Percentiles rank a stretch among this genome's conserved stretches.
Evolutionary conservation across 176 grass and related monocot species (phyloP).

Genomic region (Bothriochloa decipiens): DNA sequence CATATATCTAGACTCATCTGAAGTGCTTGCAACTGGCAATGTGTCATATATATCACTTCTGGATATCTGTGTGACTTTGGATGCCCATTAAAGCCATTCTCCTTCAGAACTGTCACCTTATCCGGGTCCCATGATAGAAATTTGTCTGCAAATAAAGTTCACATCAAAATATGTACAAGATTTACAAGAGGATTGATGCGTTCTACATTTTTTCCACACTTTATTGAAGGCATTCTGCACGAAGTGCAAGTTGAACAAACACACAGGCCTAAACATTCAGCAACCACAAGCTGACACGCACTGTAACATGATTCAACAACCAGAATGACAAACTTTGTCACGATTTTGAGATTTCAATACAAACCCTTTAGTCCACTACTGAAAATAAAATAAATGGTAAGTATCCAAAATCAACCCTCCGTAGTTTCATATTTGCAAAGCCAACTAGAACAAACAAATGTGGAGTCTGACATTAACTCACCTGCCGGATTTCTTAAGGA

Average conservation of each 20-base stretch:
- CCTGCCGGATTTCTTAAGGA: slow-evolving; percentile 80
- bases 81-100: slow-evolving; percentile 61
- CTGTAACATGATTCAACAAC: not conserved
- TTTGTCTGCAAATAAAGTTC: slow-evolving; percentile 68
- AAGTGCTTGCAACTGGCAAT: slow-evolving; percentile 62
- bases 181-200: no score
- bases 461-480: slow-evolving; percentile 37
- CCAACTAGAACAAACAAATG: slow-evolving; percentile 27
- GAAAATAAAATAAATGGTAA: slow-evolving; percentile 27
- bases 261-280: slow-evolving; percentile 8
- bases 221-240: not conserved
- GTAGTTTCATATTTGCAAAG: slow-evolving; percentile 21
- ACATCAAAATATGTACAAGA: not conserved
- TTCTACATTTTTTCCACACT: no score
- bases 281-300: not conserved
- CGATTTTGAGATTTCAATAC: not conserved
- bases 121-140: slow-evolving; percentile 68
- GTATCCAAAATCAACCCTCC: slow-evolving; percentile 3
- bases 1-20: slow-evolving; percentile 61
- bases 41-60: slow-evolving; percentile 52
- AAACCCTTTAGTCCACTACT: slow-evolving; percentile 5
- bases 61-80: slow-evolving; percentile 36
- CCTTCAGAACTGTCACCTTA: slow-evolving; percentile 58
- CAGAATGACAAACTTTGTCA: slow-evolving; percentile 6
- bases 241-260: not conserved